Base-by-base conservation (phyloP, 306 rosid genomes). In the Carpinus viminea region DNA sequence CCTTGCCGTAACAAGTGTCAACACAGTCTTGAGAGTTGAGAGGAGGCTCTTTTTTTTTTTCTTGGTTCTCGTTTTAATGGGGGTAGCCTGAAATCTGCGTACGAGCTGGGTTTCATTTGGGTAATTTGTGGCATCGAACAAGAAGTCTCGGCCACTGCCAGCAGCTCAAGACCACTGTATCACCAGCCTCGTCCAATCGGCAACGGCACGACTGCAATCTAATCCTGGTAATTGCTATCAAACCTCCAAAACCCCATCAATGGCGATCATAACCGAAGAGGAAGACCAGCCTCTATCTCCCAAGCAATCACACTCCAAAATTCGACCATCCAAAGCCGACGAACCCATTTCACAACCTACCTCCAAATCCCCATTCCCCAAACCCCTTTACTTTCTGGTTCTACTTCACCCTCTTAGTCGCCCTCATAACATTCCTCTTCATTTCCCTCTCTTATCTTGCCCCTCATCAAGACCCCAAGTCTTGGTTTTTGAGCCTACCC, bases 211-310 rank as follows among this genome's bases (percentile, higher is more conserved):
- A 13, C 21, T 13, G 47, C 20, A n/a, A 16, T 17, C 18, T 18
- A 31, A 17, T 3, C 20, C 31, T 61, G 4, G 10, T 1, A 13
- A 48, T 24, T 73, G 74, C 51, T 73, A 31, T 61, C 41, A 80
- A 72, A 72, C 72, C 70, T 72, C 45, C 73, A 41, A 80, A 34
- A 83, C 80, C 74, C 5, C 77, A 64, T 28, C 78, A 79, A 95
- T 95, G 98, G 98, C 90, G 88, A 89, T 86, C 83, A 90, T 91
- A 72, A 90, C 92, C 13, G 97, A 89, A 83, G 89, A 81, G 41
- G 85, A 82, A 70, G 86, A 86, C 12, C 83, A 68, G 57, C 76
- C 72, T 21, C 48, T 68, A 18, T 72, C 62, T 48, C 54, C 81
- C 1, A 68, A 65, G 20, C 83, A 68, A 17, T 55, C 90, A 2